Evolutionary conservation across 345 rosid species (phyloP).

Genomic region (Lepidium didymum): DNA sequence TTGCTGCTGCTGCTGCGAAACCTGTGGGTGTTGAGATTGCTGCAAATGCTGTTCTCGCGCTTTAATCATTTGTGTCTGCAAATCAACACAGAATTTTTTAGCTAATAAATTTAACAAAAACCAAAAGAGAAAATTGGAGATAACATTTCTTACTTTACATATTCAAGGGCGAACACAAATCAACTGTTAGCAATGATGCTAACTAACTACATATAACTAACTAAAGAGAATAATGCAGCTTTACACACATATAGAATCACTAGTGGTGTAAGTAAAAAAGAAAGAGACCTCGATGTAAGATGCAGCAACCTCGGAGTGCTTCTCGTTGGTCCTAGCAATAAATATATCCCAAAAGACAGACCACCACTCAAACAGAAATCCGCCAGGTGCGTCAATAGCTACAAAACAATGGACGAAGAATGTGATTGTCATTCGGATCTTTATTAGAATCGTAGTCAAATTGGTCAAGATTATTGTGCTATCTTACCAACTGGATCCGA

Average conservation of each 20-base stretch:
- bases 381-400: conserved; percentile 99
- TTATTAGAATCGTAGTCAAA: background rate
- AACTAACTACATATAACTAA: background rate
- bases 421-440: background rate
- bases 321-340: conserved; percentile 96
- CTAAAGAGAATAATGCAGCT: background rate
- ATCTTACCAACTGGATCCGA: conserved; percentile 93
- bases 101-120: background rate
- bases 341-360: conserved; percentile 99
- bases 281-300: conserved; percentile 85
- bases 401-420: conserved; percentile 25
- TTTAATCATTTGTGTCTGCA: conserved; percentile 65
- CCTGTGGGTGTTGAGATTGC: conserved; percentile 46
- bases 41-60: conserved; percentile 59
- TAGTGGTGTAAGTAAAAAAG: background rate
- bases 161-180: background rate
- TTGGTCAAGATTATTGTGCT: conserved; percentile 11
- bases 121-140: background rate
- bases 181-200: background rate
- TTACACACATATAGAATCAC: background rate
- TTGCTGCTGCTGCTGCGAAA: conserved; percentile 57
- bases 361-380: conserved; percentile 99
- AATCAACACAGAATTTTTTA: background rate
- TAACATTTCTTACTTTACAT: background rate
- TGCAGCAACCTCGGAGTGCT: conserved; percentile 98